phyloP scores from a whole-genome alignment of 768 basidiomycete species.

The Leccinellum luteum region DNA sequence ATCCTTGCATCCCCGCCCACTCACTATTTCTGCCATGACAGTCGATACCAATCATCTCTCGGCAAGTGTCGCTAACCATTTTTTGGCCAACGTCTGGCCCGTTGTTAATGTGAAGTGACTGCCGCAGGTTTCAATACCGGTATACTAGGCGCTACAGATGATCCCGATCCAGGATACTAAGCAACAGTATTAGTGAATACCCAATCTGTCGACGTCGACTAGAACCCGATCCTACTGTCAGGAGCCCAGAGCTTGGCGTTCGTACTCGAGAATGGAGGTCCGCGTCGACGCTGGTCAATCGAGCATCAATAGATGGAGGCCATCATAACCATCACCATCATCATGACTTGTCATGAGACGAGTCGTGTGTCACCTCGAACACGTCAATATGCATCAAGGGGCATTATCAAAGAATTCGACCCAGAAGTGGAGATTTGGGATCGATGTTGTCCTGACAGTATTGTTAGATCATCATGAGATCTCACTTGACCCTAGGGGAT shows the following conservation, averaged over 20 bases:
- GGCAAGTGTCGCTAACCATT: neutral
- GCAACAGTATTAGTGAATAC: neutral
- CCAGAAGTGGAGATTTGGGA: neutral
- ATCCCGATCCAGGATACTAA: neutral
- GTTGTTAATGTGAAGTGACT: neutral
- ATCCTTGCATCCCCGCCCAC: neutral
- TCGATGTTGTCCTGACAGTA: neutral
- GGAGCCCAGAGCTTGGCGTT: neutral
- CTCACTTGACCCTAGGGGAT: neutral
- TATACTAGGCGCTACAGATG: neutral
- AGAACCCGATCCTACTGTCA: neutral
- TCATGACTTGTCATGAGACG: neutral
- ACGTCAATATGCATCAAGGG: neutral
- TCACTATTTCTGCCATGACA: neutral
- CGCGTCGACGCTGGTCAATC: neutral
- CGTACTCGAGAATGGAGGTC: neutral
- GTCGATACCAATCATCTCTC: neutral
- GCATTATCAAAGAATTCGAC: neutral
- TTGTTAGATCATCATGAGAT: neutral
- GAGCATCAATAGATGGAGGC: neutral
- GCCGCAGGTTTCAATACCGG: neutral
- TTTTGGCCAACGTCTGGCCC: neutral
- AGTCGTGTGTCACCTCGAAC: neutral
- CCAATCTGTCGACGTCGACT: neutral
- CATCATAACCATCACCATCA: neutral